Evolutionary conservation across 2,329 filamentous ascomycete species (phyloP).

Genomic region (Cadophora luteo-olivacea): DNA sequence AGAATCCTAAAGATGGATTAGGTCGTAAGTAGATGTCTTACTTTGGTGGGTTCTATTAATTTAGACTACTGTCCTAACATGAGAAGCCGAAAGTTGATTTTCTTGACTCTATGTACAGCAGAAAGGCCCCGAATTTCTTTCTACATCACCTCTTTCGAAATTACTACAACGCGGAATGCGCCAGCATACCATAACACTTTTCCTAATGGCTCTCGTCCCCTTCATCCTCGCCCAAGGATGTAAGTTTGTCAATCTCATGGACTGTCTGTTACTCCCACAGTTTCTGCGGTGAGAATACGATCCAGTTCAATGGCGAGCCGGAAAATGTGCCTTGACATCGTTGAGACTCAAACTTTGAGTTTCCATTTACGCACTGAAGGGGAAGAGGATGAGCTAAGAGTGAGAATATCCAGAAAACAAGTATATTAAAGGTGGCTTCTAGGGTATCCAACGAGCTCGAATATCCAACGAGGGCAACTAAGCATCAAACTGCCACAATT

Average conservation of each 20-base stretch:
- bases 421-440: background rate
- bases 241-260: background rate
- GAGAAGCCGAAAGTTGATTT: too few relatives aligned
- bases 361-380: background rate
- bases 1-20: too few relatives aligned
- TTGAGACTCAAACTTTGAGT: background rate
- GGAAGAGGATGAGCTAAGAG: background rate
- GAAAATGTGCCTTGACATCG: background rate
- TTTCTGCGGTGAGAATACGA: background rate
- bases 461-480: background rate
- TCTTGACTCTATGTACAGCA: too few relatives aligned
- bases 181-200: background rate
- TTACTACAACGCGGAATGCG: background rate
- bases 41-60: too few relatives aligned
- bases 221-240: background rate
- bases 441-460: background rate
- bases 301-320: background rate
- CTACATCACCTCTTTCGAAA: too few relatives aligned
- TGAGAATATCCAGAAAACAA: background rate
- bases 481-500: conserved; percentile 14
- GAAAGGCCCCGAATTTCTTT: too few relatives aligned
- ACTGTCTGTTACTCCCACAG: background rate
- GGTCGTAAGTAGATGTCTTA: too few relatives aligned
- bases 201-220: background rate
- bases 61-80: too few relatives aligned